Evolutionary conservation across 2,329 filamentous ascomycete genomes (phyloP), one percentile per base, ranked within the genome.

Genomic region (Bipolaris sorokiniana): DNA sequence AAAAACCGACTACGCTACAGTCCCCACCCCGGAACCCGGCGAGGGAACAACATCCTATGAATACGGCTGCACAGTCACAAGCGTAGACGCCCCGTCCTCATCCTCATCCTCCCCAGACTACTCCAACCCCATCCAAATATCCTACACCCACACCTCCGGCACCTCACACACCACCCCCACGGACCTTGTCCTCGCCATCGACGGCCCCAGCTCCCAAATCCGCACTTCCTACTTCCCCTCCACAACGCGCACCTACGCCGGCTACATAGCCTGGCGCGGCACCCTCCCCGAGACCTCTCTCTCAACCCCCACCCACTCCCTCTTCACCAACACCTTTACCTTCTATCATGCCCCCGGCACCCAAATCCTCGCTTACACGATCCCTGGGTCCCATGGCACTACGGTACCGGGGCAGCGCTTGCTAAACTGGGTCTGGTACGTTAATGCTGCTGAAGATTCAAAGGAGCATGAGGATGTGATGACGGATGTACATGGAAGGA

Each of bases 361-460:
- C 0, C 63, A 68, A 15, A 67, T 69, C 18, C 54, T 69, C 1
- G 65, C 61, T 1, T 82, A 82, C 58, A 64, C 76, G 7, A 80
- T 82, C 9, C 80, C 80, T 0, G 76, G 76, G 0, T 68, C 72
- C 3, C 55, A 76, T 7, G 80, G 80, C 0, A 68, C 65, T 1
- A 66, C 78, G 5, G 63, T 68, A 33, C 63, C 68, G 0, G 78
- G 77, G 2, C 65, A 78, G 11, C 72, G 79, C 6, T 69, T 80
- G 1, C 61, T 81, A 54, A 82, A 82, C 60, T 81, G 74, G 71
- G 74, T 82, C 1, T 81, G 78, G 77, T 83, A 83, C 59, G 68
- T 64, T 26, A 79, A 80, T 60, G 70, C 77, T 23, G 36, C 63
- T 1, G 72, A 77, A 59, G 42, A 66, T 5, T 76, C 77, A 0